Percentiles rank a stretch among this genome's conserved stretches.
phyloP scores from a whole-genome alignment of 73 alveolate species.

The Blepharisma japonicum region DNA sequence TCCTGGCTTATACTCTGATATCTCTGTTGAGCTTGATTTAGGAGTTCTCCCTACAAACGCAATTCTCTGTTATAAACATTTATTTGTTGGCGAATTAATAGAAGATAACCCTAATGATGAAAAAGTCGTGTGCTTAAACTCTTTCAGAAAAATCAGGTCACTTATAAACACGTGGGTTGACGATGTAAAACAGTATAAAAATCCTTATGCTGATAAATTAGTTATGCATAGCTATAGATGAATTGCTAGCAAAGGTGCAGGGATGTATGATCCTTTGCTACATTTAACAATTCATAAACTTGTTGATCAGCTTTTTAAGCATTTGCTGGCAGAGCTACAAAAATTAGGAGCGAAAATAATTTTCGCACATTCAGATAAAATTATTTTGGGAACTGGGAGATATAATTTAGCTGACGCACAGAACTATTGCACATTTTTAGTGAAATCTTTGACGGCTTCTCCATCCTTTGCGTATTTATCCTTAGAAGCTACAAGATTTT shows the following conservation, averaged over 20 bases:
- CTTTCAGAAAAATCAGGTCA: constrained; percentile 68
- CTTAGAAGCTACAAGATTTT: constrained; percentile 65
- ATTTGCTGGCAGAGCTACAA: constrained; percentile 58
- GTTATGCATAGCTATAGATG: constrained; percentile 79
- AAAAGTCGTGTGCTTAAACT: constrained; percentile 73
- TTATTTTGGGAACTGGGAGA: constrained; percentile 63
- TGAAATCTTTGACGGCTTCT: constrained; percentile 55
- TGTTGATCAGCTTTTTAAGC: constrained; percentile 66
- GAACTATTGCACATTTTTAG: constrained; percentile 56
- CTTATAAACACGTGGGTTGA: constrained; percentile 65
- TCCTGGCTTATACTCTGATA: constrained; percentile 82
- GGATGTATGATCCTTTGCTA: constrained; percentile 85
- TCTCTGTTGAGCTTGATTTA: constrained; percentile 76
- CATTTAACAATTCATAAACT: constrained; percentile 74
- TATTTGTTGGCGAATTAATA: constrained; percentile 74
- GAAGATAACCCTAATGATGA: constrained; percentile 64
- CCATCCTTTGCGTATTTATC: constrained; percentile 60
- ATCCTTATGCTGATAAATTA: constrained; percentile 75
- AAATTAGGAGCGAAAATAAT: constrained; percentile 73
- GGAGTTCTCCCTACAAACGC: constrained; percentile 74
- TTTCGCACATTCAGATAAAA: constrained; percentile 73
- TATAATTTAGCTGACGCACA: constrained; percentile 61
- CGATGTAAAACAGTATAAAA: constrained; percentile 61
- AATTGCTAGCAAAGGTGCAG: constrained; percentile 71
- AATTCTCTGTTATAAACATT: constrained; percentile 72